Conservation (phyloP, 441 rosid genomes). For the Bocquillonia castaneifolia region DNA sequence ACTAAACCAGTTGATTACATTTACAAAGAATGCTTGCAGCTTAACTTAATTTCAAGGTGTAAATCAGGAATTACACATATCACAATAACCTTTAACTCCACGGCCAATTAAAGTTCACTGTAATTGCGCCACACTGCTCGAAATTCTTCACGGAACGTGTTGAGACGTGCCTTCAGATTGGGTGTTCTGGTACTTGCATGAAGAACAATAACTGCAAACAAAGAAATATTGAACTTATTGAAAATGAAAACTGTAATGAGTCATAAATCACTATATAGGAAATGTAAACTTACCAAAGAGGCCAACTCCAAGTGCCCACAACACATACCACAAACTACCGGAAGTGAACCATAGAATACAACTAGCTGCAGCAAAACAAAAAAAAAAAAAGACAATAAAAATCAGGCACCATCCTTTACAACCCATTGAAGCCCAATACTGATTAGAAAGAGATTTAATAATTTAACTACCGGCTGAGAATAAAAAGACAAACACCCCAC, state of each 20-base stretch:
- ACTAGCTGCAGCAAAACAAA: constrained; percentile 41
- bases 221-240: neutral
- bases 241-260: neutral
- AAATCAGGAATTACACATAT: constrained; percentile 12
- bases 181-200: constrained; percentile 94
- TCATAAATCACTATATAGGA: neutral
- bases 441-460: neutral
- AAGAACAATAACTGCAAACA: constrained; percentile 56
- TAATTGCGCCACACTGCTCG: constrained; percentile 97
- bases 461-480: constrained; percentile 54
- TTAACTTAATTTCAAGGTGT: constrained; percentile 1
- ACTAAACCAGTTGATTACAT: constrained; percentile 13
- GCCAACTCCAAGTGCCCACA: constrained; percentile 67
- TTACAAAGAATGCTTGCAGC: constrained; percentile 18
- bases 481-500: constrained; percentile 67
- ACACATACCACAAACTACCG: constrained; percentile 60
- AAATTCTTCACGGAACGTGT: constrained; percentile 92
- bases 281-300: constrained; percentile 51
- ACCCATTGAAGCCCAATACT: neutral
- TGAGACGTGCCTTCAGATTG: constrained; percentile 88
- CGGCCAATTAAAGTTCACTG: constrained; percentile 52
- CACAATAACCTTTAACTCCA: neutral
- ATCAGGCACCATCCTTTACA: constrained; percentile 10
- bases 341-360: constrained; percentile 74
- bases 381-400: neutral